Base-by-base conservation (phyloP, 257 asterid species). In the Coffea eugenioides region DNA sequence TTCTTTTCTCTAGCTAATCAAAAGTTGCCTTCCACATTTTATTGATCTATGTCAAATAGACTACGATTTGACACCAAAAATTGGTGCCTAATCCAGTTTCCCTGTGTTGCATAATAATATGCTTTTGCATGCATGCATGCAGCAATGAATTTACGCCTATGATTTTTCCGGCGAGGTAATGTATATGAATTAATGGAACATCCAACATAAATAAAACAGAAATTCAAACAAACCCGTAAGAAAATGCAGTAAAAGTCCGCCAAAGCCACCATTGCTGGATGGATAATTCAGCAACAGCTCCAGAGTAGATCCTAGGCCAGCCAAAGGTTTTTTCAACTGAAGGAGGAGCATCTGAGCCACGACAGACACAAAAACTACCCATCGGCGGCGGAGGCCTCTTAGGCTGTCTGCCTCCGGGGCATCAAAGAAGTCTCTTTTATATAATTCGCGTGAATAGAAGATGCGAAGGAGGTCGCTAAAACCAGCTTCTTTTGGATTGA, bases 291-390 rank as follows among this genome's bases (percentile, higher is more conserved):
- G 84, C 45, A 46, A 75, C 0, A 81, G 78, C 82, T 91, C 97
- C 15, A 89, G 14, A 69, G 57, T 31, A 1, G 85, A 68, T 6
- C 96, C 96, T 5, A 82, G 15, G 57, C 18, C 65, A 21, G 85
- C 88, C 90, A 89, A 0, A 0, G 96, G 97, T 20, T n/a, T 79
- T 82, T 77, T 85, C 77, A 84, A 81, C 46, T 9, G 27, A 27
- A 88, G 49, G 2, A 91, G 12, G 1, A 82, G 13, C 76, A 87
- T 93, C 77, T 90, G 94, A 16, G 80, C 56, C 43, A 78, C 81
- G 0, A 91, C 82, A 4, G 96, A 91, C 51, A 89, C 71, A 74
- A 93, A 90, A 16, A 93, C 51, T 57, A 91, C 82, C 97, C 94
- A 91, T 82, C 97, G 80, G 4, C 62, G 85, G 2, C 84, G 75